Conservation (phyloP, 2,329 filamentous ascomycete species). For the Phyllosticta capitalensis region DNA sequence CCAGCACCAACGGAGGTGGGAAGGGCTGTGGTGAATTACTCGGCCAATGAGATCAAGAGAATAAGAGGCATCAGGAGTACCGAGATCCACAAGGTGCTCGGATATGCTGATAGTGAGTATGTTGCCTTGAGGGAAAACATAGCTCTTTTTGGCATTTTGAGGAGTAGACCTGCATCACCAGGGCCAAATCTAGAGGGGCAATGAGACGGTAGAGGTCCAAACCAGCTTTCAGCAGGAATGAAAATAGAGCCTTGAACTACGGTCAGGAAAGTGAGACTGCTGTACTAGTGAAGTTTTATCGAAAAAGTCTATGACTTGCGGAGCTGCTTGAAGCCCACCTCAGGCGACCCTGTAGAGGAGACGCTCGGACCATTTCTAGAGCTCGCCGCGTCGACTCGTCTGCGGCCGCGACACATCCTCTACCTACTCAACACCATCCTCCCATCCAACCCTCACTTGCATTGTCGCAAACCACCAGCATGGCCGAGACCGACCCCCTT, state of each 20-base stretch:
- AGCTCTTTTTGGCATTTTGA: constrained; percentile 51
- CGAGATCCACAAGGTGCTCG: constrained; percentile 70
- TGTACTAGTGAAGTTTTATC: too few species aligned
- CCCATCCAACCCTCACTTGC: not conserved
- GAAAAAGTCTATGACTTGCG: not conserved
- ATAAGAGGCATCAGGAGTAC: constrained; percentile 79
- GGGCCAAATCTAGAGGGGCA: constrained; percentile 7
- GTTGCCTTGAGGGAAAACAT: constrained; percentile 83
- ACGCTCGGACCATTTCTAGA: constrained; percentile 1
- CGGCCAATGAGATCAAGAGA: constrained; percentile 67
- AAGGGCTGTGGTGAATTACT: constrained; percentile 84
- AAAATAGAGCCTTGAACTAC: not conserved
- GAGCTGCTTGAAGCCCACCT: too few species aligned
- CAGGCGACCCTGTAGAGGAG: not conserved
- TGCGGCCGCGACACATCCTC: constrained; percentile 3
- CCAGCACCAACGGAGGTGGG: constrained; percentile 61
- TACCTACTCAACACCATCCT: not conserved
- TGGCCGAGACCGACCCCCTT: constrained; percentile 64
- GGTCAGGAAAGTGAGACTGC: too few species aligned
- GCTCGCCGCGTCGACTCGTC: constrained; percentile 2
- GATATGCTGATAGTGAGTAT: constrained; percentile 92
- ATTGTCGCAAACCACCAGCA: constrained; percentile 22
- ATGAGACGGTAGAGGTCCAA: constrained; percentile 12
- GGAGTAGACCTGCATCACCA: constrained; percentile 30
- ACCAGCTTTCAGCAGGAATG: not conserved